A percentile compares a stretch with the other conserved stretches of the same genome.
phyloP scores from a whole-genome alignment of 1,284 basidiomycete species.

The Apiotrichum gamsii region DNA sequence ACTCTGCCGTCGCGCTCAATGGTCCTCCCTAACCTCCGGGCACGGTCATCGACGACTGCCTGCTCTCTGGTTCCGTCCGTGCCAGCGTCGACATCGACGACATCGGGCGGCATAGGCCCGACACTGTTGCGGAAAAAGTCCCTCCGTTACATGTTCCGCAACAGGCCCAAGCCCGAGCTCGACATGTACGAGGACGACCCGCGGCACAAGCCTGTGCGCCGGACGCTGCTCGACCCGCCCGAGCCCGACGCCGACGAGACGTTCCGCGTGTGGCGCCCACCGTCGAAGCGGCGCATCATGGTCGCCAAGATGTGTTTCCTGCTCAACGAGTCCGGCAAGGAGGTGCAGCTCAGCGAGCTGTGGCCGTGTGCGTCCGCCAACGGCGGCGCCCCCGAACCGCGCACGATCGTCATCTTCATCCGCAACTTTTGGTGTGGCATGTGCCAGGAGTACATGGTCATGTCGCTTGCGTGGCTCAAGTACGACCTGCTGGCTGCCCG shows the following conservation, averaged over 20 bases:
- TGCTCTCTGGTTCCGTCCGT: too few species aligned
- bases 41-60: too few species aligned
- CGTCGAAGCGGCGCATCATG: slow-evolving; percentile 27
- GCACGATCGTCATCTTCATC: slow-evolving; percentile 43
- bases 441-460: slow-evolving; percentile 45
- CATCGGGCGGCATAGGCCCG: too few species aligned
- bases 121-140: too few species aligned
- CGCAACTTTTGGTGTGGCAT: slow-evolving; percentile 46
- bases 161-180: too few species aligned
- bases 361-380: slow-evolving; percentile 16
- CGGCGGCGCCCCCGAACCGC: not conserved
- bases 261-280: slow-evolving; percentile 29
- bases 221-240: slow-evolving; percentile 2
- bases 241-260: slow-evolving; percentile 18
- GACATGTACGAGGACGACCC: too few species aligned
- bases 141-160: too few species aligned
- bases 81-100: too few species aligned
- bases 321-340: slow-evolving; percentile 33
- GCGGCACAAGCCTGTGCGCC: not conserved
- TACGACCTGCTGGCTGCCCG: slow-evolving; percentile 30
- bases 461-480: slow-evolving; percentile 38
- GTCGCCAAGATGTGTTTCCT: slow-evolving; percentile 39
- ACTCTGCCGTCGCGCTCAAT: too few species aligned
- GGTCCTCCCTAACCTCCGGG: too few species aligned
- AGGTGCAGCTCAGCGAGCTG: slow-evolving; percentile 36